phyloP scores from a whole-genome alignment of 208 protist genomes.

The Leishmania aethiopica region DNA sequence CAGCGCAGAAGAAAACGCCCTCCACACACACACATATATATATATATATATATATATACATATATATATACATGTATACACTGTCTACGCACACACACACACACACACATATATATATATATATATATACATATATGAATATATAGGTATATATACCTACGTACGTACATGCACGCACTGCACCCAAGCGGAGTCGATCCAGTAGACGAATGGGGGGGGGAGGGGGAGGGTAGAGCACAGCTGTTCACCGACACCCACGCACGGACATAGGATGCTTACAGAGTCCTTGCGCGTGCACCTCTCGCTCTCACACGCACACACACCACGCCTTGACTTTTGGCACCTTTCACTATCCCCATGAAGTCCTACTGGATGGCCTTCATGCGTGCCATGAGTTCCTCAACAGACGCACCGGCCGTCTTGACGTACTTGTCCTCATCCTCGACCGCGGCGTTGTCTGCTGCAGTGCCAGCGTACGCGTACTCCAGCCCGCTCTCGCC shows the following conservation, averaged over 20 bases:
- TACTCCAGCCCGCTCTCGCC: conserved; percentile 39
- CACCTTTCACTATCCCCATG: background rate
- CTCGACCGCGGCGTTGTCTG: conserved; percentile 2
- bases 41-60: too few relatives aligned
- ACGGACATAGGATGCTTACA: background rate
- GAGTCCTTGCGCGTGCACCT: background rate
- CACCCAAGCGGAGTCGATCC: background rate
- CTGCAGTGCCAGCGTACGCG: conserved; percentile 28
- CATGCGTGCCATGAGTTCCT: conserved; percentile 78
- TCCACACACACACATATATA: too few relatives aligned
- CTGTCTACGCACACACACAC: too few relatives aligned
- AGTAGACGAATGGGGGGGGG: background rate
- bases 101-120: too few relatives aligned
- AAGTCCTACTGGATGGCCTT: conserved; percentile 40
- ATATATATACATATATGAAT: too few relatives aligned
- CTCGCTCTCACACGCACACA: background rate
- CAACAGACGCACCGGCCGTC: conserved; percentile 38
- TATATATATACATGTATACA: too few relatives aligned
- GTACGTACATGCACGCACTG: background rate
- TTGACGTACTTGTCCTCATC: conserved; percentile 20
- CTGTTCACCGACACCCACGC: background rate
- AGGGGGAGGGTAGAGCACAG: background rate
- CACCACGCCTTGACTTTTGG: background rate
- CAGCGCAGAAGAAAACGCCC: too few relatives aligned
- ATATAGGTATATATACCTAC: too few relatives aligned